Percentiles rank a stretch among this genome's conserved stretches.
phyloP scores from a whole-genome alignment of 352 stramenopile genomes.

The Phytophthora chlamydospora region DNA sequence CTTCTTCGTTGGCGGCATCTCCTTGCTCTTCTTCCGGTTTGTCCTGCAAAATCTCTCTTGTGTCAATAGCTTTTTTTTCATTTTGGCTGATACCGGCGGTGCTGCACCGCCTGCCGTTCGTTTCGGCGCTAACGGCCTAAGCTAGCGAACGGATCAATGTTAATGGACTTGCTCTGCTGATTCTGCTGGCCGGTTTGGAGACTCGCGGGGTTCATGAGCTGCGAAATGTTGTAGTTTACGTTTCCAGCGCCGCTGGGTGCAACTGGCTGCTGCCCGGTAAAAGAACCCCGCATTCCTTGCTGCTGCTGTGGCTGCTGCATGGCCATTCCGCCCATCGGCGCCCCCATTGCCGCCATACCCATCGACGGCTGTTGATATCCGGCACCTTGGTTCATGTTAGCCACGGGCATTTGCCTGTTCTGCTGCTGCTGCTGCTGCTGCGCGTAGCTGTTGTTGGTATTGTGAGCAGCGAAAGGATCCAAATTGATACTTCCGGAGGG shows the following conservation, averaged over 20 bases:
- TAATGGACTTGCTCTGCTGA: conserved; percentile 70
- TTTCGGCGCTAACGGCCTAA: conserved; percentile 42
- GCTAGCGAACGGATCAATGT: conserved; percentile 82
- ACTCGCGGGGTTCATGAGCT: conserved; percentile 81
- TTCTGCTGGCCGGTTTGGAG: conserved; percentile 45
- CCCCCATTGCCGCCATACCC: conserved; percentile 20
- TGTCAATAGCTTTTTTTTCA: not conserved
- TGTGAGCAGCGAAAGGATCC: conserved; percentile 52
- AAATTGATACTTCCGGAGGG: conserved; percentile 56
- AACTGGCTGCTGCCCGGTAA: conserved; percentile 28
- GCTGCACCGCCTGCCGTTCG: not conserved
- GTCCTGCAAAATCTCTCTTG: too few relatives aligned
- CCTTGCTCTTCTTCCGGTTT: too few relatives aligned
- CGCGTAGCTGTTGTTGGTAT: conserved; percentile 24
- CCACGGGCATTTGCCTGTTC: conserved; percentile 17
- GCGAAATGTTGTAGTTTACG: conserved; percentile 86
- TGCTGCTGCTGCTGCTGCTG: conserved; percentile 33
- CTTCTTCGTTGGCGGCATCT: too few relatives aligned
- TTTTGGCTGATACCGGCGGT: not conserved
- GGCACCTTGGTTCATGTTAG: conserved; percentile 16
- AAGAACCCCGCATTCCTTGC: conserved; percentile 22
- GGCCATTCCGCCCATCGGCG: conserved; percentile 26
- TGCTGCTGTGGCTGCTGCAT: conserved; percentile 38
- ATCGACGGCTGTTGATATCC: conserved; percentile 35
- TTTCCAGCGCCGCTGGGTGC: conserved; percentile 25